Conservation (phyloP, 2,329 filamentous ascomycete genomes). For the Boeremia exigua region DNA sequence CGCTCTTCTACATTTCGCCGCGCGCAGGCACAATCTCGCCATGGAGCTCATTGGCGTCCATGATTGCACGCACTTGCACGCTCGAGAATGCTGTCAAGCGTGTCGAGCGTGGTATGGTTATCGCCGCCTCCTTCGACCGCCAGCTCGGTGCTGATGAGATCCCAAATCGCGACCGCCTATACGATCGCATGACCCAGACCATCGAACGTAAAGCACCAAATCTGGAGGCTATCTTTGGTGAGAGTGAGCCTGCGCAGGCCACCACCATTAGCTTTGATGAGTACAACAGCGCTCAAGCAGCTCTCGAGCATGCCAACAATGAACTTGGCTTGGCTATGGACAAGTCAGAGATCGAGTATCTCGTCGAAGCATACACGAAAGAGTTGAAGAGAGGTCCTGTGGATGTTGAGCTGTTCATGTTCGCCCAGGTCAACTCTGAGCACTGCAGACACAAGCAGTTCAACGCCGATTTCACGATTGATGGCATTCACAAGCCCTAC, state of each 20-base stretch:
- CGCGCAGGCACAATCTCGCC: constrained; percentile 85
- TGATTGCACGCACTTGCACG: constrained; percentile 90
- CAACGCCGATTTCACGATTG: constrained; percentile 95
- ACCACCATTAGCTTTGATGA: constrained; percentile 75
- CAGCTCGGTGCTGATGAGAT: constrained; percentile 58
- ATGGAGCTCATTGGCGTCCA: constrained; percentile 97
- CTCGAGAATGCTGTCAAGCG: constrained; percentile 73
- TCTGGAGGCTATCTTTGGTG: constrained; percentile 78
- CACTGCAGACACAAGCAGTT: constrained; percentile 91
- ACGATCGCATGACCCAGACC: constrained; percentile 96
- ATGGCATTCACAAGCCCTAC: constrained; percentile 78
- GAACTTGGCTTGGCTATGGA: constrained; percentile 86
- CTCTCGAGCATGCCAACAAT: constrained; percentile 83
- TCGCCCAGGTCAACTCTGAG: constrained; percentile 98
- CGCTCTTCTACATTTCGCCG: constrained; percentile 76
- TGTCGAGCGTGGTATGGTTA: constrained; percentile 84
- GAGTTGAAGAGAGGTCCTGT: constrained; percentile 71
- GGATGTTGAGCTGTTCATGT: constrained; percentile 98
- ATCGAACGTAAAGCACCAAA: constrained; percentile 72
- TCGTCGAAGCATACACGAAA: constrained; percentile 81
- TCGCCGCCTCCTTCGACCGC: constrained; percentile 69
- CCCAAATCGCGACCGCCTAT: constrained; percentile 72
- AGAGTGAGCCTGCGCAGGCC: constrained; percentile 68
- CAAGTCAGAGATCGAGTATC: constrained; percentile 86
- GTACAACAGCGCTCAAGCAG: constrained; percentile 69